These are phyloP conservation scores for Alternaria burnsii DNA, from an alignment of 2,329 filamentous ascomycete species.

Conservation along the genomic window DNA sequence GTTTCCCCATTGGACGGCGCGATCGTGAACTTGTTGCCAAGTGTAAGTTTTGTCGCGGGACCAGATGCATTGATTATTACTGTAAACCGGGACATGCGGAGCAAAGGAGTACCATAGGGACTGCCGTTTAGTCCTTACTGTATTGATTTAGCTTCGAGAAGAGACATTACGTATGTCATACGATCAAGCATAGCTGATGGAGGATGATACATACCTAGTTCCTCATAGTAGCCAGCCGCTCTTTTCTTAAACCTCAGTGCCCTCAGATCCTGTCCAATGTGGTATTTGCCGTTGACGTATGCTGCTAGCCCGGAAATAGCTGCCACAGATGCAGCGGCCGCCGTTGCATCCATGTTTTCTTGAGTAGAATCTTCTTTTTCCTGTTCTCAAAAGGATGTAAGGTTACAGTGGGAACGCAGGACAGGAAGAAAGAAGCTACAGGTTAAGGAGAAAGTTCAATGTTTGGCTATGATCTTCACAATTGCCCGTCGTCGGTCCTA, in stretches of 20 bases:
- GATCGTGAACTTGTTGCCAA: slow-evolving; percentile 42
- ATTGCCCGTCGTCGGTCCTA: not conserved
- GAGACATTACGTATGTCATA: not conserved
- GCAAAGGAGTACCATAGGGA: slow-evolving; percentile 43
- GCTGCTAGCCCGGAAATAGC: slow-evolving; percentile 55
- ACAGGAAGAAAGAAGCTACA: not conserved
- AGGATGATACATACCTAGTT: slow-evolving; percentile 32
- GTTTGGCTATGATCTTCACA: slow-evolving; percentile 1
- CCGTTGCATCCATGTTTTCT: slow-evolving; percentile 28
- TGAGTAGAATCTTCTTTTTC: not conserved
- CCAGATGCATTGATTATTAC: slow-evolving; percentile 69
- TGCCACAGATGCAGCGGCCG: slow-evolving; percentile 40
- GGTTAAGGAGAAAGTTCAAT: not conserved
- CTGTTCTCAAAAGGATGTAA: not conserved
- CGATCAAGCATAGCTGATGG: not conserved
- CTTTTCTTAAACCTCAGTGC: slow-evolving; percentile 56
- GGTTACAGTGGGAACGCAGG: not conserved
- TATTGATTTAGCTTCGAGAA: not conserved
- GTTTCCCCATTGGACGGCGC: slow-evolving; percentile 40
- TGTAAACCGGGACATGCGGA: slow-evolving; percentile 38
- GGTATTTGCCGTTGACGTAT: slow-evolving; percentile 74
- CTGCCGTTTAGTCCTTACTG: slow-evolving; percentile 52
- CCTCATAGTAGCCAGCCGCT: slow-evolving; percentile 34
- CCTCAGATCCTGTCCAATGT: slow-evolving; percentile 68
- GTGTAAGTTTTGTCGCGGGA: slow-evolving; percentile 62